Base-by-base conservation (phyloP, 495 filamentous ascomycete genomes). In the Penicillium cosmopolitanum region DNA sequence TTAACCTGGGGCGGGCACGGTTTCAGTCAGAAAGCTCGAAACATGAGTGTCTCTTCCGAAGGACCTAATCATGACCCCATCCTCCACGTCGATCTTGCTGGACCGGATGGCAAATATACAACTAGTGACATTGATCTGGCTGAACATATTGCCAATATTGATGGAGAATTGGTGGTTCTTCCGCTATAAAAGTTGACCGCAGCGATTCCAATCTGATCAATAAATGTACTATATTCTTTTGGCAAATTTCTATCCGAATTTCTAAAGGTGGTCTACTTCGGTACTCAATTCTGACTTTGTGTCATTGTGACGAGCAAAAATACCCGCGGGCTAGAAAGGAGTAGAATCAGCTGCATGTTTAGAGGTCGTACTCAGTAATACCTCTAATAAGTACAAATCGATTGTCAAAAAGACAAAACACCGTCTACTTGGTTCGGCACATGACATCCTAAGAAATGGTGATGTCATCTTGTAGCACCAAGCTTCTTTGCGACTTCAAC, bases 1-100 rank as follows among this genome's bases (percentile, higher is more conserved):
- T 55, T 65, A 19, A 33, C 50, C 33, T 65, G 58, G 62, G 55
- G 54, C 13, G 58, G 54, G 10, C 25, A 42, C 16, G 33, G 50
- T n/a, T 61, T 65, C 50, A 65, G 57, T 16, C 40, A 50, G 23
- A 58, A 44, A 46, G 57, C 57, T 10, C 54, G 55, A 18, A 65
- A 61, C 11, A 36, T 58, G 5, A 50, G 21, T 18, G 9, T 61
- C 11, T 25, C 50, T 40, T 43, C 50, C 1, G 62, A 65, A 19
- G 51, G 62, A 5, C 62, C 62, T 18, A 25, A 56, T 13, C 58
- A 51, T 42, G 34, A 25, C 4, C 58, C 58, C 15, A 51, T 62
- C 16, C 62, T 65, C 38, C 55, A 51, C 31, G 51, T 50, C 1
- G 62, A 65, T n/a, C 62, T 65, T 23, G 21, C 23, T 1, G 47